Evolutionary conservation across 306 rosid genomes (phyloP).

Genomic region (Medicago ruthenica): DNA sequence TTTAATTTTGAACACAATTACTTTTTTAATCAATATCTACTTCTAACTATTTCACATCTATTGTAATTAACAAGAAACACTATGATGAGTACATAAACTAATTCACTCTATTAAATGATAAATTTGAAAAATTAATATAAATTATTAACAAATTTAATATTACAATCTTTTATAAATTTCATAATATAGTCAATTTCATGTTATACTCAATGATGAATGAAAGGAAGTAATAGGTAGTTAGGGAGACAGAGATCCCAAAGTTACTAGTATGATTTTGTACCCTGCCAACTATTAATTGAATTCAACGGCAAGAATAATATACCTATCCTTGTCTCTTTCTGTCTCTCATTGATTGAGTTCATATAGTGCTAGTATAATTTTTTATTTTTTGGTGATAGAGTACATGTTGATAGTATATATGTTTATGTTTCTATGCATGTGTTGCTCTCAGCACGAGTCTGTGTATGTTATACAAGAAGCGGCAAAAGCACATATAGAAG

Average conservation of each 20-base stretch:
- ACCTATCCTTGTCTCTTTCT: conserved; percentile 42
- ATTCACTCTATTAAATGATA: too few species aligned
- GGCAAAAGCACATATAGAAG: not conserved
- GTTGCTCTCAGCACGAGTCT: conserved; percentile 39
- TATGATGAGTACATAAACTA: too few species aligned
- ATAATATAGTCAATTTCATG: too few species aligned
- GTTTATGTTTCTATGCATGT: not conserved
- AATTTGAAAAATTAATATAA: too few species aligned
- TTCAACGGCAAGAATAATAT: conserved; percentile 36
- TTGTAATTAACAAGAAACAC: too few species aligned
- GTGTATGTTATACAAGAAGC: conserved; percentile 35
- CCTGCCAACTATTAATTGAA: not conserved
- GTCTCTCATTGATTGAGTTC: conserved; percentile 20
- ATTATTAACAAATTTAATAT: too few species aligned
- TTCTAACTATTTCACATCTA: too few species aligned
- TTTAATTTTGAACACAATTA: too few species aligned
- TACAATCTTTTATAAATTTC: too few species aligned
- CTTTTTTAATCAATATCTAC: too few species aligned
- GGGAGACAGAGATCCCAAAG: conserved; percentile 38
- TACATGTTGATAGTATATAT: not conserved
- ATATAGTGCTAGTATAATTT: not conserved
- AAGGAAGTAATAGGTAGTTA: not conserved
- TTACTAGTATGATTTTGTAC: conserved; percentile 12
- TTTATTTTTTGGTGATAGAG: not conserved
- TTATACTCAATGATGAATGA: too few species aligned